phyloP scores from a whole-genome alignment of 768 basidiomycete genomes.

The Boletus reticuloceps region DNA sequence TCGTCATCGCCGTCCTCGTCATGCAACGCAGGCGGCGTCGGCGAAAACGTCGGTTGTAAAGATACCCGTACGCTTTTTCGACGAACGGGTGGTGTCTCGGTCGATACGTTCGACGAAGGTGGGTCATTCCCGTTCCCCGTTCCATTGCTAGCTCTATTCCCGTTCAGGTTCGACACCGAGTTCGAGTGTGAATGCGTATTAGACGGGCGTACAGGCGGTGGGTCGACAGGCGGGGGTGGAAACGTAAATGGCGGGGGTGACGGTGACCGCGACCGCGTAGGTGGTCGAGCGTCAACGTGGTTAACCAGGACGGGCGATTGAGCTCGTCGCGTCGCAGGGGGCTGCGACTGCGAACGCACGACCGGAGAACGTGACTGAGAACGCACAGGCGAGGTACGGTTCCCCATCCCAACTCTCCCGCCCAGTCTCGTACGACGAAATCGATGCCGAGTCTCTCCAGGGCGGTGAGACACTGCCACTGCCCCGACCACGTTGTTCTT shows the following conservation, averaged over 20 bases:
- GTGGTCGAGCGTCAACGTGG: no score
- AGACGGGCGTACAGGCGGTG: slow-evolving; percentile 1
- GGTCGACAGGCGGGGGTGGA: slow-evolving; percentile 13
- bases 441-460: slow-evolving; percentile 26
- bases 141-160: not conserved
- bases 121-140: not conserved
- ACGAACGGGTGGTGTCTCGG: slow-evolving; percentile 23
- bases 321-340: not conserved
- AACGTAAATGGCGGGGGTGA: slow-evolving; percentile 8
- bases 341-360: not conserved
- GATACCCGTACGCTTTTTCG: slow-evolving; percentile 79
- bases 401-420: slow-evolving; percentile 47
- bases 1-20: slow-evolving; percentile 41
- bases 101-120: slow-evolving; percentile 15
- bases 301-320: not conserved
- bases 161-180: not conserved
- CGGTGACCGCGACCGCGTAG: not conserved
- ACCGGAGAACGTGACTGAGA: not conserved
- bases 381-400: not conserved
- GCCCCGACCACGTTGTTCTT: not conserved
- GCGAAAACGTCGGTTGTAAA: slow-evolving; percentile 70
- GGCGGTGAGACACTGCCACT: not conserved
- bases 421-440: slow-evolving; percentile 67
- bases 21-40: slow-evolving; percentile 63
- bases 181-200: no score